Conservation (phyloP, 176 grass and related monocot genomes). For the Aegilops longissima region DNA sequence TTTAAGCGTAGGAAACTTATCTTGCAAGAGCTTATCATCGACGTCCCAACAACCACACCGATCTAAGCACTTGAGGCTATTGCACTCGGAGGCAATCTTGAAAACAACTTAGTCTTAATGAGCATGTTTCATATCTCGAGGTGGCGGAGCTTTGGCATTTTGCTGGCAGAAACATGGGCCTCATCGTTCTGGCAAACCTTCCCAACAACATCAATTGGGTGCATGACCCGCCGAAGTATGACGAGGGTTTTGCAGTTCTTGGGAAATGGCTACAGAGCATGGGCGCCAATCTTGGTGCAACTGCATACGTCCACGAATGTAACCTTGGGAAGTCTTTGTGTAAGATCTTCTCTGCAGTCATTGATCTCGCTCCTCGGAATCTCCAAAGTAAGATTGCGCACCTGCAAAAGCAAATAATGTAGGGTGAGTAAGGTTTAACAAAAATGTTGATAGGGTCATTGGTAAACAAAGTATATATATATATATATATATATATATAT, state of each 20-base stretch:
- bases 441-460: neutral
- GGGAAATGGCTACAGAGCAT: too few species aligned
- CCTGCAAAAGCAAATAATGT: constrained; percentile 29
- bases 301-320: too few species aligned
- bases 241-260: too few species aligned
- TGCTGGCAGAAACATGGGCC: too few species aligned
- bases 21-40: constrained; percentile 62
- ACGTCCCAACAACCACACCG: constrained; percentile 81
- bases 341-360: constrained; percentile 34
- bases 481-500: too few species aligned
- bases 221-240: too few species aligned
- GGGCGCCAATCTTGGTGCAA: too few species aligned
- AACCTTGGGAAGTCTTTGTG: too few species aligned
- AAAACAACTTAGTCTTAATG: constrained; percentile 48
- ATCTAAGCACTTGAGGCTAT: constrained; percentile 75
- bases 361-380: constrained; percentile 82
- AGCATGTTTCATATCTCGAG: constrained; percentile 76
- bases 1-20: constrained; percentile 48
- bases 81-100: constrained; percentile 66
- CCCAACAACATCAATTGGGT: too few species aligned
- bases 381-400: constrained; percentile 57
- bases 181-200: too few species aligned
- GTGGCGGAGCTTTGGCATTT: neutral
- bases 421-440: constrained; percentile 7
- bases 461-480: too few species aligned